Evolutionary conservation across 2,329 filamentous ascomycete genomes (phyloP), one percentile per base, ranked within the genome.

Genomic region (Cercospora sojina): DNA sequence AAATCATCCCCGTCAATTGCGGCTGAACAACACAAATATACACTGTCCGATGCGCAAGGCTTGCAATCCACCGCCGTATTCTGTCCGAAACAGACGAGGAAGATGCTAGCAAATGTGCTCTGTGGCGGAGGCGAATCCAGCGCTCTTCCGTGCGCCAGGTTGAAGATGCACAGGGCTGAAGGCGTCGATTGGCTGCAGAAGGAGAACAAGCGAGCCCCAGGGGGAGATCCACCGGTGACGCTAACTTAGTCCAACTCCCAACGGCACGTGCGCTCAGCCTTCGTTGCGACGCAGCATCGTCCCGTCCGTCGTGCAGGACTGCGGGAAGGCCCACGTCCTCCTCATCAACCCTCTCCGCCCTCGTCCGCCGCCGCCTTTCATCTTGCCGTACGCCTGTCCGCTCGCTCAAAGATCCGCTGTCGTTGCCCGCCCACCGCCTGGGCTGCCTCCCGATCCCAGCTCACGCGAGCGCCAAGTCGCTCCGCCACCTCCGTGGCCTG

Each of bases 401-500:
- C 60, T 60, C 58, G 58, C 32, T 60, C 41, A 31, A 20, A 4
- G 16, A 10, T 49, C 60, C 51, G 32, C 47, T 43, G 38, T 59
- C 53, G 55, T 41, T 59, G 12, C n/a, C 51, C 9, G 12, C 31
- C 51, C 38, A 35, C 9, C 29, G 23, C 25, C 31, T 10, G 12
- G 27, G 25, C 35, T 35, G 18, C 51, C 10, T 31, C 27, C 7
- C 13, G n/a, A 43, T 13, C 51, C 61, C 49, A 7, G 8, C 32
- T 25, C 32, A 47, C 51, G 13, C 41, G 31, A 41, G 62, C 32
- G 61, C 61, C 61, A 47, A 56, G 53, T 47, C 62, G 31, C 38
- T 64, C 62, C 62, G 62, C 62, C 62, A 64, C 62, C 62, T 64
- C 55, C 53, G 62, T 64, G 56, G 27, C 32, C 32, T 16, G 13